phyloP scores from a whole-genome alignment of 2,329 filamentous ascomycete species.

The Fusarium succisae region DNA sequence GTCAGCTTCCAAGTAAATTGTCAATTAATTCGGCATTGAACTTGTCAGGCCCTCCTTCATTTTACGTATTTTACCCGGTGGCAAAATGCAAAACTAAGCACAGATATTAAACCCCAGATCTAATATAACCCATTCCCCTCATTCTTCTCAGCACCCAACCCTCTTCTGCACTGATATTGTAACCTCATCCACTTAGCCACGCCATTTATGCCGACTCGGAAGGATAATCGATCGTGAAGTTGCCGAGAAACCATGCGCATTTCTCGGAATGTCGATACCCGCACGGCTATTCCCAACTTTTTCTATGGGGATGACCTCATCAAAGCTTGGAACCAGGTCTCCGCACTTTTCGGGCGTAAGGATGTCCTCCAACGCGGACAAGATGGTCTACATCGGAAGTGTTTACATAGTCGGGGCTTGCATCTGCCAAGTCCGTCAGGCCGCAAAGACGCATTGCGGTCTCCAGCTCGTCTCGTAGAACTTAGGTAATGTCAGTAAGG shows the following conservation, averaged over 20 bases:
- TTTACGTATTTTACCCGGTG: neutral
- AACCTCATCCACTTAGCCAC: neutral
- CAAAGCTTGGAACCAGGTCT: neutral
- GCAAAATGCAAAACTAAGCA: neutral
- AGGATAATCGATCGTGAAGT: neutral
- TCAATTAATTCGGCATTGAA: neutral
- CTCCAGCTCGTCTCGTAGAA: neutral
- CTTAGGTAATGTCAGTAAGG: neutral
- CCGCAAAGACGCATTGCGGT: neutral
- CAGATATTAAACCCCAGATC: neutral
- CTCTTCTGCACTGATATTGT: neutral
- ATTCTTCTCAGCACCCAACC: neutral
- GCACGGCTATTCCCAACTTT: neutral
- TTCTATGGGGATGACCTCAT: neutral
- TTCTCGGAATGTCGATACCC: neutral
- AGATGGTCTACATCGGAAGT: neutral
- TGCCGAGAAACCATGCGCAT: neutral
- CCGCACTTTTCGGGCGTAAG: neutral
- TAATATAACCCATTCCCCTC: neutral
- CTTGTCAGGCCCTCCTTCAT: neutral
- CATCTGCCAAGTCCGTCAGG: neutral
- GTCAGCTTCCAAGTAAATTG: neutral
- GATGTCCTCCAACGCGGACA: neutral
- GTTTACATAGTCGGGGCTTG: neutral
- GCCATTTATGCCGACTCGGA: neutral